Conservation (phyloP, 768 basidiomycete species). For the Serendipita sp. region DNA sequence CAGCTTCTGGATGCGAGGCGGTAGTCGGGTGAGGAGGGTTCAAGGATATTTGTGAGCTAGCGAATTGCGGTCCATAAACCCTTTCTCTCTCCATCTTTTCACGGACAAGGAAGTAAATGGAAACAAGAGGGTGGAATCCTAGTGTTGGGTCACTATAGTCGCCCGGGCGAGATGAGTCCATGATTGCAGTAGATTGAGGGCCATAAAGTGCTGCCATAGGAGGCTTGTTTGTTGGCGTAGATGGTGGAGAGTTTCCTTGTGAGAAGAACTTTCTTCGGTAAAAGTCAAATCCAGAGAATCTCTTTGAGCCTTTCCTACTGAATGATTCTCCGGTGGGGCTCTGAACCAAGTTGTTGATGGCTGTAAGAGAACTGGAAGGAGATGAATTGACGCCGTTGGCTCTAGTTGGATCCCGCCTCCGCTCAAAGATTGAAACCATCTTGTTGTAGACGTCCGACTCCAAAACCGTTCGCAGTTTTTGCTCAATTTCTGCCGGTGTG, state of each 20-base stretch:
- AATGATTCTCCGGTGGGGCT: slow-evolving; percentile 17
- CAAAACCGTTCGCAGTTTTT: slow-evolving; percentile 52
- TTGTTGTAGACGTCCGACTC: slow-evolving; percentile 62
- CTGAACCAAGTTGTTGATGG: slow-evolving; percentile 20
- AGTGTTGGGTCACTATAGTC: slow-evolving; percentile 59
- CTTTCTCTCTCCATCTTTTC: slow-evolving; percentile 92
- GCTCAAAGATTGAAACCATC: slow-evolving; percentile 65
- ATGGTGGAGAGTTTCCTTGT: slow-evolving; percentile 16
- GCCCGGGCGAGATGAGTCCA: neutral
- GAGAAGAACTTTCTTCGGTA: slow-evolving; percentile 80
- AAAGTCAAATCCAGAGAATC: slow-evolving; percentile 94
- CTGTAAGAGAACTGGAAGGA: slow-evolving; percentile 48
- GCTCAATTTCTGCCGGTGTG: slow-evolving; percentile 68
- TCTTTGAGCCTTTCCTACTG: slow-evolving; percentile 48
- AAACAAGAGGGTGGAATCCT: slow-evolving; percentile 88
- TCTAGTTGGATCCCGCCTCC: slow-evolving; percentile 19
- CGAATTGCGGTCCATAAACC: slow-evolving; percentile 88
- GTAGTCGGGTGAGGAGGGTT: slow-evolving; percentile 15
- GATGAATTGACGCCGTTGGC: slow-evolving; percentile 27
- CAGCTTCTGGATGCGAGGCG: slow-evolving; percentile 1
- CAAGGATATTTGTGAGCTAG: slow-evolving; percentile 70
- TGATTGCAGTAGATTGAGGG: neutral
- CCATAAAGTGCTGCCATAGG: neutral
- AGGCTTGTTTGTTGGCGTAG: neutral
- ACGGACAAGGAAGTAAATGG: slow-evolving; percentile 89